These are phyloP conservation scores for Populus alba DNA, from an alignment of 345 rosid genomes.

Conservation along the genomic window DNA sequence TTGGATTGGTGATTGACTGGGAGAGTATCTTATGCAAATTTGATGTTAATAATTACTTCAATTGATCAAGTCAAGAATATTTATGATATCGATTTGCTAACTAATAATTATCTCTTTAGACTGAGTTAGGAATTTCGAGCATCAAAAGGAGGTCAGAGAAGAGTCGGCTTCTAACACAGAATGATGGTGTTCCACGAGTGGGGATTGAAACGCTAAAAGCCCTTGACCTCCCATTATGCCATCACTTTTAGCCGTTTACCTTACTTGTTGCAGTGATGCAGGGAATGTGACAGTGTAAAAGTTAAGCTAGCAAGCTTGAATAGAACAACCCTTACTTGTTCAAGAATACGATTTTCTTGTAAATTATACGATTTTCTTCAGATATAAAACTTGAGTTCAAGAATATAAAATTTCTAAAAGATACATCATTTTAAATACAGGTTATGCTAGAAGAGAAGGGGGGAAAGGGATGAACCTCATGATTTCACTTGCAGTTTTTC, in stretches of 20 bases:
- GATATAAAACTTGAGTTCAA: too few relatives aligned
- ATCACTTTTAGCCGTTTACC: not conserved
- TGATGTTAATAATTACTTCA: not conserved
- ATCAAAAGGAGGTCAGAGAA: conserved; percentile 9
- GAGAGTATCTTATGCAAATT: conserved; percentile 7
- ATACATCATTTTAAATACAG: too few relatives aligned
- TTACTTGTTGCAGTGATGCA: not conserved
- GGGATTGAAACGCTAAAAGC: conserved; percentile 36
- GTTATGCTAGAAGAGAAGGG: too few relatives aligned
- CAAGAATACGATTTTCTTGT: too few relatives aligned
- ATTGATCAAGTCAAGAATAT: not conserved
- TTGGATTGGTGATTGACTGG: too few relatives aligned
- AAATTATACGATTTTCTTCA: too few relatives aligned
- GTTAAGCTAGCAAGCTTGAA: not conserved
- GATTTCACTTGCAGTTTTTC: not conserved
- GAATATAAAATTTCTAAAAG: not conserved
- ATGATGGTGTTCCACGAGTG: conserved; percentile 76
- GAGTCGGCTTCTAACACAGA: conserved; percentile 45
- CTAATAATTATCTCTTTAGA: conserved; percentile 29
- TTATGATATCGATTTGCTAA: conserved; percentile 20
- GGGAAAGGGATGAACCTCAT: not conserved
- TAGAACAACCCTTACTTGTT: too few relatives aligned
- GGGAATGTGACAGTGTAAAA: conserved; percentile 15
- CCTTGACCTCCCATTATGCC: conserved; percentile 11
- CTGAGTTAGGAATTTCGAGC: conserved; percentile 21